Conservation (phyloP, 1,139 yeast genomes). For the Debaryomycetaceae sp. region DNA sequence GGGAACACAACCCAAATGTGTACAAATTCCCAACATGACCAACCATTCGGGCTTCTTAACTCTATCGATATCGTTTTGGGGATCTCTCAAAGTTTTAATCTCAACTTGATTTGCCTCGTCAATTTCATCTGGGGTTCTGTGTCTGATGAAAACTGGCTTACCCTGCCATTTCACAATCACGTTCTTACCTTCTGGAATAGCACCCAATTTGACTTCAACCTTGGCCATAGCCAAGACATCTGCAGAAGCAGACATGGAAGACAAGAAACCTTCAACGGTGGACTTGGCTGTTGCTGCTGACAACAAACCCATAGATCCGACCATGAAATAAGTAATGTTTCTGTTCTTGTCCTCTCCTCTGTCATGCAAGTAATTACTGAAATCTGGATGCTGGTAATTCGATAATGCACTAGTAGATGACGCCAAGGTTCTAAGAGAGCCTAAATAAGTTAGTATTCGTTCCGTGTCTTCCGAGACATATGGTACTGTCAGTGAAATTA, state of each 20-base stretch:
- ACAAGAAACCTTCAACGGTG: slow-evolving; percentile 91
- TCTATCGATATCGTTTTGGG: slow-evolving; percentile 89
- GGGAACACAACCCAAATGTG: slow-evolving; percentile 99
- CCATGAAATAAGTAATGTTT: slow-evolving; percentile 94
- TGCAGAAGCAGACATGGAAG: slow-evolving; percentile 96
- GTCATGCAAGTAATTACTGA: slow-evolving; percentile 74
- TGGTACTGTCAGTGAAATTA: too few relatives aligned
- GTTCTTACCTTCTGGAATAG: slow-evolving; percentile 97
- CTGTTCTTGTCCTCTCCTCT: slow-evolving; percentile 70
- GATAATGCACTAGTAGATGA: slow-evolving; percentile 53
- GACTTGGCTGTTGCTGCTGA: slow-evolving; percentile 98
- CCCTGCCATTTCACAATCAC: slow-evolving; percentile 99
- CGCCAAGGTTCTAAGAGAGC: slow-evolving; percentile 37
- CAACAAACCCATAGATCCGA: slow-evolving; percentile 92
- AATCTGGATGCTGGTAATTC: slow-evolving; percentile 92
- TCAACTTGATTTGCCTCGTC: slow-evolving; percentile 89
- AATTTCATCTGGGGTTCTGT: slow-evolving; percentile 91
- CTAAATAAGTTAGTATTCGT: slow-evolving; percentile 14
- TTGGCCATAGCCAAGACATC: slow-evolving; percentile 99
- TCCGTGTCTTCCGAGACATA: not conserved
- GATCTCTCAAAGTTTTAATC: slow-evolving; percentile 79
- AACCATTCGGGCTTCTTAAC: slow-evolving; percentile 98
- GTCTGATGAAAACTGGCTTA: slow-evolving; percentile 99
- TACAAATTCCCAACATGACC: slow-evolving; percentile 98
- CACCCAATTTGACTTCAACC: slow-evolving; percentile 92